Base-by-base conservation (phyloP, 1,284 basidiomycete species). In the Cutaneotrichosporon sp. region DNA sequence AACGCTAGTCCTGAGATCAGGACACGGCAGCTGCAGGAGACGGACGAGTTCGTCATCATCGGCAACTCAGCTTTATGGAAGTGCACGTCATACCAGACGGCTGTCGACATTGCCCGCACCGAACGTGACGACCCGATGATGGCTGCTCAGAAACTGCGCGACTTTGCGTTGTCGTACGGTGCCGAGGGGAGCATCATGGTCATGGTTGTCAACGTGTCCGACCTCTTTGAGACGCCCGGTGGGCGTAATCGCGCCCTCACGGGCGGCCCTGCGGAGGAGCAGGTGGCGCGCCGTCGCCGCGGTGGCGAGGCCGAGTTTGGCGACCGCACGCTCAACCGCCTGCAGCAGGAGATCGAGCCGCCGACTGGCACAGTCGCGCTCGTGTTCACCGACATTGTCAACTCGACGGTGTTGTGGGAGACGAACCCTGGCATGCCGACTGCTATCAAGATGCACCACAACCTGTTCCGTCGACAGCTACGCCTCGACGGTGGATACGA, bases 381-480 rank as follows among this genome's bases (percentile, higher is more conserved):
- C 59, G 96, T 97, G 26, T 99, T 99, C 81, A 99, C 96, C 21
- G 97, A 99, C 82, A 98, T 99, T 72, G 88, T 91, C 60, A 98
- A 98, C 73, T 99, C 97, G 66, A 99, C 97, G 0, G 89, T 91
- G 66, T 83, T 99, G 2, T 99, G 97, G 97, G 97, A 99, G 76
- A 90, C 89, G 56, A 99, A 99, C 74, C 87, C 90, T 0, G 95
- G 95, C 5, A 99, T 99, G 96, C 89, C 90, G 52, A 90, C 91
- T 0, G 95, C 96, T 1, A 97, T 98, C 86, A 87, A 89, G 46
- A 82, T 94, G 74, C 97, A 99, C 82, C 97, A 98, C 78, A 86
- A 84, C 65, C 83, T 98, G 16, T 85, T 99, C 64, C 88, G 96
- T 26, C 86, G 95, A 11, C 89, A 92, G 70, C 82, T 99, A 51